Conservation (phyloP, 805 yeast genomes). For the Hanseniaspora lachancei region DNA sequence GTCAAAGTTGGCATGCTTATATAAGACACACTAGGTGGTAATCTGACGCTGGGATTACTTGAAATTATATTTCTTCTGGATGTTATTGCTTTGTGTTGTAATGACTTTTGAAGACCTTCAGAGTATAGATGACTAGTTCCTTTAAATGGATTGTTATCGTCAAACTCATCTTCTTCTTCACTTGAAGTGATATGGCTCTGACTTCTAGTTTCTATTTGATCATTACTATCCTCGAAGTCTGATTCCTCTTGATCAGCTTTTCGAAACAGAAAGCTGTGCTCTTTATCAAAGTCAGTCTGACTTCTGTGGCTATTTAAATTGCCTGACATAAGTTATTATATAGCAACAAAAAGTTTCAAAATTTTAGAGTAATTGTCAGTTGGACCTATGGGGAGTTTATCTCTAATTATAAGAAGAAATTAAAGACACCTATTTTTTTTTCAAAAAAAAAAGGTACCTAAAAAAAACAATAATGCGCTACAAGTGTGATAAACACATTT, state of each 20-base stretch:
- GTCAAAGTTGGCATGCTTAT: conserved; percentile 1
- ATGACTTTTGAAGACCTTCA: conserved; percentile 26
- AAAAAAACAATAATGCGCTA: too few species aligned
- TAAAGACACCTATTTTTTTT: too few species aligned
- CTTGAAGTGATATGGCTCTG: not conserved
- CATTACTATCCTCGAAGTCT: not conserved
- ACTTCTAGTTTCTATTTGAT: not conserved
- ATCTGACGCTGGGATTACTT: not conserved
- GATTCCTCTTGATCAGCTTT: not conserved
- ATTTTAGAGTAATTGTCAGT: too few species aligned
- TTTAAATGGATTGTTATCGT: conserved; percentile 30
- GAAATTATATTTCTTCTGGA: conserved; percentile 1
- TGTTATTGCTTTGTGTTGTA: conserved; percentile 11
- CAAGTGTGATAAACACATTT: too few species aligned
- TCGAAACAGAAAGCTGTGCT: conserved; percentile 3
- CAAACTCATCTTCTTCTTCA: conserved; percentile 18
- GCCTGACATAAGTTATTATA: not conserved
- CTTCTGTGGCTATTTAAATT: not conserved
- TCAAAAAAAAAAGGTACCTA: too few species aligned
- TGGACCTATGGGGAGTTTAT: too few species aligned
- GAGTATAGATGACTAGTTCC: conserved; percentile 30
- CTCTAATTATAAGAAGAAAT: too few species aligned
- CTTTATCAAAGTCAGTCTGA: not conserved
- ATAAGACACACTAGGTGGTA: conserved; percentile 2
- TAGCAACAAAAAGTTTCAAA: not conserved